A percentile compares a stretch with the other conserved stretches of the same genome.
phyloP scores from a whole-genome alignment of 1,284 basidiomycete species.

The Grifola frondosa region DNA sequence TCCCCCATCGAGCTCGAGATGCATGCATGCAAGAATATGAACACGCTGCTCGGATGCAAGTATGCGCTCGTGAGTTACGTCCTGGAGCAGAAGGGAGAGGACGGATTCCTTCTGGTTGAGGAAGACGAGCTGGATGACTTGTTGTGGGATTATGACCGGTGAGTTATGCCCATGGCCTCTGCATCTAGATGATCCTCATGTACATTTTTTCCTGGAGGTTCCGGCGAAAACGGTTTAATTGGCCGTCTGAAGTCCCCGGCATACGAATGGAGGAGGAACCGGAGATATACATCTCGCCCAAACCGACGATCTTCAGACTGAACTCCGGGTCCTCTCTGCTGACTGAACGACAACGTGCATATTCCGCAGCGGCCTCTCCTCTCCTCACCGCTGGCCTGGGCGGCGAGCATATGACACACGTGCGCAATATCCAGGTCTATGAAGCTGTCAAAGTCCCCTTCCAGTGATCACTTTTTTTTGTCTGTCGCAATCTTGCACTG shows the following conservation, averaged over 20 bases:
- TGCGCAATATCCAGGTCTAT: conserved; percentile 59
- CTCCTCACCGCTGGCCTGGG: conserved; percentile 3
- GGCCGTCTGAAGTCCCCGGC: conserved; percentile 25
- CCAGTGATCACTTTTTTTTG: neutral
- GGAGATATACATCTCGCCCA: conserved; percentile 3
- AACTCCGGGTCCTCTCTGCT: conserved; percentile 3
- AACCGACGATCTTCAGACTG: conserved; percentile 13
- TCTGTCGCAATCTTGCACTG: neutral
- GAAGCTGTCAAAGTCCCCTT: conserved; percentile 38
- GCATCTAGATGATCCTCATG: neutral
- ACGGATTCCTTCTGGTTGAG: conserved; percentile 38
- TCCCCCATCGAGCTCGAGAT: conserved; percentile 61
- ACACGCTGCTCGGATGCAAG: conserved; percentile 60
- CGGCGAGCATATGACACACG: conserved; percentile 33
- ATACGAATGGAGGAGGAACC: conserved; percentile 18
- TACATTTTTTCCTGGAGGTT: conserved; percentile 43
- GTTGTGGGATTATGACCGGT: conserved; percentile 72
- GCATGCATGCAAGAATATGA: conserved; percentile 65
- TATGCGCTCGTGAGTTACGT: conserved; percentile 55
- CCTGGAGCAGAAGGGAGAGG: conserved; percentile 37
- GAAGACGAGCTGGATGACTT: conserved; percentile 50
- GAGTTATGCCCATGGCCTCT: conserved; percentile 29
- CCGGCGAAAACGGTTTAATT: conserved; percentile 56
- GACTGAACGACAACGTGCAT: conserved; percentile 6
- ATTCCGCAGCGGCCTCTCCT: neutral